Conservation (phyloP, 495 filamentous ascomycete genomes). For the Margaritispora aquatica region DNA sequence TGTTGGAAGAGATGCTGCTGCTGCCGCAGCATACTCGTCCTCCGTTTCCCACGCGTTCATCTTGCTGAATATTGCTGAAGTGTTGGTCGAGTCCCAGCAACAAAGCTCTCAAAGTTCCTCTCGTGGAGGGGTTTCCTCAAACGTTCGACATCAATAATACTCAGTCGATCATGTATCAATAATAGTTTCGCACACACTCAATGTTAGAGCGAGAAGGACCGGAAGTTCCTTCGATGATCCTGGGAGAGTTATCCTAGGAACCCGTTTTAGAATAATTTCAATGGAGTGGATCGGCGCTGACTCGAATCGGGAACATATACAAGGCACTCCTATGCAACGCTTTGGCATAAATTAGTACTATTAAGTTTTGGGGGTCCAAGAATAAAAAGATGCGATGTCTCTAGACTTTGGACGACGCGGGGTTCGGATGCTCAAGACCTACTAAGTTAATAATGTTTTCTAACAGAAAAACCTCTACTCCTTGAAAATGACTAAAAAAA, state of each 20-base stretch:
- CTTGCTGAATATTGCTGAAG: constrained; percentile 3
- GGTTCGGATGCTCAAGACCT: not conserved
- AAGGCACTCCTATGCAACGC: constrained; percentile 5
- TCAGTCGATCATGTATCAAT: not conserved
- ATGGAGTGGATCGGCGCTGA: constrained; percentile 4
- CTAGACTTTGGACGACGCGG: constrained; percentile 7
- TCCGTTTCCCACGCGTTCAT: constrained; percentile 51
- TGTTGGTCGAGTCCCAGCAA: constrained; percentile 2
- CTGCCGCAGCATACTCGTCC: constrained; percentile 44
- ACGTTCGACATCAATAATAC: constrained; percentile 3
- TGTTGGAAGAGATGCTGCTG: constrained; percentile 51
- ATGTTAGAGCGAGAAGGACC: not conserved
- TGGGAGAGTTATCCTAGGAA: not conserved
- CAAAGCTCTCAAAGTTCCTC: not conserved
- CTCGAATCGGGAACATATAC: constrained; percentile 7
- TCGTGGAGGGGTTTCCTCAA: constrained; percentile 12
- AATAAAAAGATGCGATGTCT: constrained; percentile 6
- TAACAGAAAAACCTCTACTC: constrained; percentile 4
- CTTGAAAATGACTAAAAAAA: not conserved
- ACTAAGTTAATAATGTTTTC: not conserved
- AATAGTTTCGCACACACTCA: constrained; percentile 3
- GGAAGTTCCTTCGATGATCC: constrained; percentile 1
- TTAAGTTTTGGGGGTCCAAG: too few relatives aligned
- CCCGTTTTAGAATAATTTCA: constrained; percentile 8
- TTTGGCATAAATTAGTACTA: constrained; percentile 18